Percentiles rank a stretch among this genome's conserved stretches.
phyloP scores from a whole-genome alignment of 257 asterid species.

The Forsythia suspensa region DNA sequence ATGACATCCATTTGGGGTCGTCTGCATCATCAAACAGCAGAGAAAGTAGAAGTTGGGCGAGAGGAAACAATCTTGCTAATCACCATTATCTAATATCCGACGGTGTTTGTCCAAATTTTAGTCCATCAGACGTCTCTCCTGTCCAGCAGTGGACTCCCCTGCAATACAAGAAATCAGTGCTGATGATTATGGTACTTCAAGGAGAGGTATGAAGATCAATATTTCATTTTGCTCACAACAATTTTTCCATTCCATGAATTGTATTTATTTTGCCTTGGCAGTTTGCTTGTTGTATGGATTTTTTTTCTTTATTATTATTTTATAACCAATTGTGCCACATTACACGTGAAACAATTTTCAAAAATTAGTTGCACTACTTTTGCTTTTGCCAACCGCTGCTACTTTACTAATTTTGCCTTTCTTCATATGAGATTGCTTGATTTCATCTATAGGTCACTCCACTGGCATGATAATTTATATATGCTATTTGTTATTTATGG shows the following conservation, averaged over 20 bases:
- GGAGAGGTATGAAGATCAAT: constrained; percentile 54
- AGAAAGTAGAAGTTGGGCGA: constrained; percentile 88
- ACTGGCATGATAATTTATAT: not conserved
- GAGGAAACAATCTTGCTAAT: constrained; percentile 62
- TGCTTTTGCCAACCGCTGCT: not conserved
- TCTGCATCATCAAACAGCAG: constrained; percentile 91
- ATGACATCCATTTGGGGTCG: constrained; percentile 79
- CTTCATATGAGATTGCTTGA: not conserved
- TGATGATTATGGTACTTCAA: constrained; percentile 65
- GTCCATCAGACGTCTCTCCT: constrained; percentile 90
- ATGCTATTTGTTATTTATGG: not conserved
- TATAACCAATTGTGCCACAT: not conserved
- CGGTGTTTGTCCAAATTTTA: constrained; percentile 61
- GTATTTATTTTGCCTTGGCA: constrained; percentile 12
- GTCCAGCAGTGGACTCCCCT: constrained; percentile 90
- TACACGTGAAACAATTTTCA: not conserved
- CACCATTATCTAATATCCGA: constrained; percentile 72
- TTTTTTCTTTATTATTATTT: not conserved
- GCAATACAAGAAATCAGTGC: constrained; percentile 75
- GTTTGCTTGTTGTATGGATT: not conserved
- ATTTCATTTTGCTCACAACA: not conserved
- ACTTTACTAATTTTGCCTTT: not conserved
- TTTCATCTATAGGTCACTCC: not conserved
- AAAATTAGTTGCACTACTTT: not conserved
- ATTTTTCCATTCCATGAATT: not conserved